These are phyloP conservation scores for Batkoa obscura DNA, from an alignment of 371 early-diverging fungal genomes.

Conservation along the genomic window DNA sequence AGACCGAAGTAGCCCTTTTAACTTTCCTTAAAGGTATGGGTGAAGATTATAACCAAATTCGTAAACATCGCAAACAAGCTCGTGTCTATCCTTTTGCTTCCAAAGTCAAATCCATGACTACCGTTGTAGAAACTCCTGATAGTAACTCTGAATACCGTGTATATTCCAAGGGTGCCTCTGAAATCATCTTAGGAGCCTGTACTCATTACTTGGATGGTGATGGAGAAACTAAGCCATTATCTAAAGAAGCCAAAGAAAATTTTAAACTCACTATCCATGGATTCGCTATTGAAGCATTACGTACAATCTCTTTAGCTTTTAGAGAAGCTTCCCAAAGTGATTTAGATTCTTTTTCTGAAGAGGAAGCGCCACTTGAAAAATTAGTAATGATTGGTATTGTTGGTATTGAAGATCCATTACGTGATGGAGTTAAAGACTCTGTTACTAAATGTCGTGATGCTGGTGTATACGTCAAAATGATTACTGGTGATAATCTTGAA, in stretches of 20 bases:
- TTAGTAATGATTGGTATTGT: conserved; percentile 35
- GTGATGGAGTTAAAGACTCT: conserved; percentile 44
- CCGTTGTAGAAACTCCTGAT: conserved; percentile 30
- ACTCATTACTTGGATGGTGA: neutral
- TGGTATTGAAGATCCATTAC: conserved; percentile 57
- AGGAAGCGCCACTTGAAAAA: conserved; percentile 21
- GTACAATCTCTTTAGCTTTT: conserved; percentile 48
- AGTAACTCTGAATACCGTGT: conserved; percentile 25
- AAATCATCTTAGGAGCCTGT: conserved; percentile 32
- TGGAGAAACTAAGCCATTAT: conserved; percentile 12
- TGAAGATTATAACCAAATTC: conserved; percentile 22
- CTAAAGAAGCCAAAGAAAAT: conserved; percentile 16
- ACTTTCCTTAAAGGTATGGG: conserved; percentile 29
- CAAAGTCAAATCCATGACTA: conserved; percentile 75
- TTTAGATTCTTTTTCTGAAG: conserved; percentile 18
- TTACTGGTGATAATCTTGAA: conserved; percentile 59
- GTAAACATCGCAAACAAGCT: conserved; percentile 23
- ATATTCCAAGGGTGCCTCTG: conserved; percentile 73
- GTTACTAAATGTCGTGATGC: conserved; percentile 43
- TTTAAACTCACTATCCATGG: conserved; percentile 30
- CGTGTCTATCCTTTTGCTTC: conserved; percentile 66
- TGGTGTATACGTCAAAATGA: conserved; percentile 67
- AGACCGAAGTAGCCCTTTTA: conserved; percentile 71
- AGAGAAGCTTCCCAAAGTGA: conserved; percentile 28
- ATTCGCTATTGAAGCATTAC: conserved; percentile 41